A percentile compares a stretch with the other conserved stretches of the same genome.
Evolutionary conservation across 2,329 filamentous ascomycete genomes (phyloP).

Genomic region (Pezicula carpinea): DNA sequence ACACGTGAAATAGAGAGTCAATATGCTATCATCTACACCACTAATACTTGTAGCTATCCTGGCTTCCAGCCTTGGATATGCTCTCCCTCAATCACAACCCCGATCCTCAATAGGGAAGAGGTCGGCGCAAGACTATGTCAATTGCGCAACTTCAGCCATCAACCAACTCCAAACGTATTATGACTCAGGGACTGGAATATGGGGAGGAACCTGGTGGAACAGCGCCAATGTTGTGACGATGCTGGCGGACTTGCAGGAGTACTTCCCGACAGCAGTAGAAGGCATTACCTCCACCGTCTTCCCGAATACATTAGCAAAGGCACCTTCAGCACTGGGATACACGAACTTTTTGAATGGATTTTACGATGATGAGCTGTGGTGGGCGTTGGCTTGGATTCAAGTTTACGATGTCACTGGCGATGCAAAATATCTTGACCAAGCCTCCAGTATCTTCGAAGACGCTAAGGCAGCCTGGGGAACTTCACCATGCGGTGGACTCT

Average conservation of each 20-base stretch:
- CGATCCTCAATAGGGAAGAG: constrained; percentile 6
- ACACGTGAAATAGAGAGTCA: not conserved
- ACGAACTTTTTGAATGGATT: constrained; percentile 46
- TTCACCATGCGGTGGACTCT: constrained; percentile 49
- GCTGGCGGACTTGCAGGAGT: constrained; percentile 46
- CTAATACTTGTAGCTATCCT: not conserved
- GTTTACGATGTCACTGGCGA: constrained; percentile 51
- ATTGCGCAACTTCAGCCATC: constrained; percentile 29
- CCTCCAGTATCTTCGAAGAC: constrained; percentile 50
- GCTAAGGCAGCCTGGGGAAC: constrained; percentile 46
- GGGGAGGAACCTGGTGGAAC: constrained; percentile 68
- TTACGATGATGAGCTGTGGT: constrained; percentile 62
- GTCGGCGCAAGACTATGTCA: constrained; percentile 16
- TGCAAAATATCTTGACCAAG: constrained; percentile 46
- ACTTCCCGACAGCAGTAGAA: constrained; percentile 14
- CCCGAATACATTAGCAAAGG: constrained; percentile 18
- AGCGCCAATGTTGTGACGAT: constrained; percentile 62
- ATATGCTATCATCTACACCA: not conserved
- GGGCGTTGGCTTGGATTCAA: constrained; percentile 55
- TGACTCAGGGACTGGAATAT: constrained; percentile 53
- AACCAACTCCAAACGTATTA: constrained; percentile 57
- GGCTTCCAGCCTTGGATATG: constrained; percentile 4
- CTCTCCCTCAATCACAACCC: constrained; percentile 5
- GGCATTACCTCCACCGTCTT: constrained; percentile 18
- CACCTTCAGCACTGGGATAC: constrained; percentile 26